Percentiles rank a stretch among this genome's conserved stretches.
Evolutionary conservation across 768 basidiomycete genomes (phyloP).

Genomic region (Amanita thiersii): DNA sequence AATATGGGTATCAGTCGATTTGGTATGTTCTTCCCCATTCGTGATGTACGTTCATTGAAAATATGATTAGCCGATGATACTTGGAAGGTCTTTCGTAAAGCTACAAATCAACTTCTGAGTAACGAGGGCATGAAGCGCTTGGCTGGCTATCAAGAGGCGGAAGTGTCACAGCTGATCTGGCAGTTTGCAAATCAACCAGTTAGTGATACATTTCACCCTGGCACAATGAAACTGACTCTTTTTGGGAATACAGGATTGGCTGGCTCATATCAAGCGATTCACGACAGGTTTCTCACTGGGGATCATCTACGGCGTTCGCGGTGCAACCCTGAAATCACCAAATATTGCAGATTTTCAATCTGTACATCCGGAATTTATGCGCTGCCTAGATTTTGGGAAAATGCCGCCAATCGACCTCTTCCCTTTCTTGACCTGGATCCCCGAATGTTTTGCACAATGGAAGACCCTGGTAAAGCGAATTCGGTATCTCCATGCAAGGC

Average conservation of each 20-base stretch:
- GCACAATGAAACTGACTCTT: background rate
- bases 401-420: slow-evolving; percentile 26
- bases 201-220: slow-evolving; percentile 5
- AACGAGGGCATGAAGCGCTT: slow-evolving; percentile 11
- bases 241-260: slow-evolving; percentile 16
- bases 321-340: slow-evolving; percentile 17
- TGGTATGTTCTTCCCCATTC: slow-evolving; percentile 1
- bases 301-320: slow-evolving; percentile 19
- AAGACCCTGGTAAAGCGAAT: slow-evolving; percentile 18
- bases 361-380: slow-evolving; percentile 17
- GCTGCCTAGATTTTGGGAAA: slow-evolving; percentile 21
- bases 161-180: slow-evolving; percentile 14
- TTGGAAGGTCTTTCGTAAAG: slow-evolving; percentile 15
- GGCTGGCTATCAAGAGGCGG: slow-evolving; percentile 14
- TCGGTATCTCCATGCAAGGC: slow-evolving; percentile 17
- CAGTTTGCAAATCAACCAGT: slow-evolving; percentile 10
- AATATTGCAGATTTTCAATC: slow-evolving; percentile 19
- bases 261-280: slow-evolving; percentile 19
- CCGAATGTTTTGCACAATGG: slow-evolving; percentile 26
- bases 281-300: slow-evolving; percentile 22
- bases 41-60: background rate
- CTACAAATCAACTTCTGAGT: slow-evolving; percentile 11
- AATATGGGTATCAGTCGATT: slow-evolving; percentile 13
- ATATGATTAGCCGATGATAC: slow-evolving; percentile 8
- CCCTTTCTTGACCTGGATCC: slow-evolving; percentile 22